Conservation (phyloP, 164 flowering plant species). For the Sedum album region DNA sequence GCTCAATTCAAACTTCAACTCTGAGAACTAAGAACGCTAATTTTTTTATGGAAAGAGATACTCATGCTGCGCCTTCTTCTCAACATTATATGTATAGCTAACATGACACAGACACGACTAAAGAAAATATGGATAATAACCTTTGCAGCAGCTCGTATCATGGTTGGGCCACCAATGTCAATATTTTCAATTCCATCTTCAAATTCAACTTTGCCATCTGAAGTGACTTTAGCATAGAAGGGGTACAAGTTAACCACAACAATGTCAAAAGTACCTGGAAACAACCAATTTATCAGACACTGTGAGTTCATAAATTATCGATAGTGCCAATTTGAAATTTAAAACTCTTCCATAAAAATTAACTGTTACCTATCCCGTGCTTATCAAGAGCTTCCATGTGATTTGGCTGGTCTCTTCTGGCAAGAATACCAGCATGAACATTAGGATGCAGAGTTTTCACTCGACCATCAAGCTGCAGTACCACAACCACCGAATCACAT, state of each 20-base stretch:
- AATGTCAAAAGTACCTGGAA: conserved; percentile 76
- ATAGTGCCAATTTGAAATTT: too few species aligned
- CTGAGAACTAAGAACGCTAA: too few species aligned
- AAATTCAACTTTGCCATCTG: conserved; percentile 53
- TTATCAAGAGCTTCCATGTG: conserved; percentile 83
- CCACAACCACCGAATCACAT: neutral
- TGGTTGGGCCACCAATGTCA: conserved; percentile 98
- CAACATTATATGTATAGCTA: too few species aligned
- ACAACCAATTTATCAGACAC: neutral
- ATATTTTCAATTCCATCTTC: conserved; percentile 96
- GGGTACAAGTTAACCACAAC: conserved; percentile 97
- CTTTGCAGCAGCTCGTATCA: conserved; percentile 99
- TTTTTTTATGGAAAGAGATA: too few species aligned
- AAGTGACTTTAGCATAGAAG: conserved; percentile 78
- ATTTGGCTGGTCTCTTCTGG: conserved; percentile 77
- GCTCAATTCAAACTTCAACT: conserved; percentile 1
- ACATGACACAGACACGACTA: too few species aligned
- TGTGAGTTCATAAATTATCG: neutral
- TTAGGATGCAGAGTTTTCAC: conserved; percentile 93
- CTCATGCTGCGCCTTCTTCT: neutral
- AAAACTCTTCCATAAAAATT: too few species aligned
- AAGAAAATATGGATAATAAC: conserved; percentile 22
- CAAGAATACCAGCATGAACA: conserved; percentile 97
- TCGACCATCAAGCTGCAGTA: conserved; percentile 92
- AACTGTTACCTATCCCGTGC: conserved; percentile 79